phyloP scores from a whole-genome alignment of 352 stramenopile genomes.

The Globisporangium acanthophoron region DNA sequence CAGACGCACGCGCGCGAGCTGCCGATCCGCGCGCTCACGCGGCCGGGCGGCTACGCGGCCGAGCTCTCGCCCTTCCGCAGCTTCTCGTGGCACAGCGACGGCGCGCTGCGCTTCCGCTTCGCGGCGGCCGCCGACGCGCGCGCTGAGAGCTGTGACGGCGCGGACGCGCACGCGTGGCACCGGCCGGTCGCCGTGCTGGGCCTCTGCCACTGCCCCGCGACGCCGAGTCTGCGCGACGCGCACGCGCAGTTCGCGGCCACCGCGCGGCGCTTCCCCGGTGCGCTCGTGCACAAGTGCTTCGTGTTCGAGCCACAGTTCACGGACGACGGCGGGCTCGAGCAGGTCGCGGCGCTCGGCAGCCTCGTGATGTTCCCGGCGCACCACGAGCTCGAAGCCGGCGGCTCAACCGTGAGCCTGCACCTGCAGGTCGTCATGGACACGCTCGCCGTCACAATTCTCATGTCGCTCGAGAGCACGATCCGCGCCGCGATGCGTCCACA shows the following conservation, averaged over 20 bases:
- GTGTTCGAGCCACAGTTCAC: slow-evolving; percentile 75
- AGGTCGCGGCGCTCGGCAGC: slow-evolving; percentile 51
- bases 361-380: slow-evolving; percentile 83
- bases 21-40: slow-evolving; percentile 59
- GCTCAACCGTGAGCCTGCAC: slow-evolving; percentile 77
- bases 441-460: slow-evolving; percentile 73
- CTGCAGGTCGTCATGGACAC: slow-evolving; percentile 79
- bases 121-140: slow-evolving; percentile 46
- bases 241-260: slow-evolving; percentile 67
- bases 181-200: slow-evolving; percentile 73
- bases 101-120: slow-evolving; percentile 65
- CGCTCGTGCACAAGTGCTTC: slow-evolving; percentile 79
- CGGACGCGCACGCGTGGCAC: slow-evolving; percentile 67
- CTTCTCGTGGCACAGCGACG: slow-evolving; percentile 59
- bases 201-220: slow-evolving; percentile 75
- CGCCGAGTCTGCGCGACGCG: slow-evolving; percentile 43
- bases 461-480: slow-evolving; percentile 76
- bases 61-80: slow-evolving; percentile 79
- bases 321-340: slow-evolving; percentile 42
- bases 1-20: slow-evolving; percentile 39
- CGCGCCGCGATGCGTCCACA: slow-evolving; percentile 50
- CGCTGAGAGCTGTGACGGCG: slow-evolving; percentile 53
- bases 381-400: slow-evolving; percentile 54
- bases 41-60: slow-evolving; percentile 65
- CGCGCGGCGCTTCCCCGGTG: slow-evolving; percentile 54